Evolutionary conservation across 192 early-diverging fungal species (phyloP).

Genomic region (Podila minutissima): DNA sequence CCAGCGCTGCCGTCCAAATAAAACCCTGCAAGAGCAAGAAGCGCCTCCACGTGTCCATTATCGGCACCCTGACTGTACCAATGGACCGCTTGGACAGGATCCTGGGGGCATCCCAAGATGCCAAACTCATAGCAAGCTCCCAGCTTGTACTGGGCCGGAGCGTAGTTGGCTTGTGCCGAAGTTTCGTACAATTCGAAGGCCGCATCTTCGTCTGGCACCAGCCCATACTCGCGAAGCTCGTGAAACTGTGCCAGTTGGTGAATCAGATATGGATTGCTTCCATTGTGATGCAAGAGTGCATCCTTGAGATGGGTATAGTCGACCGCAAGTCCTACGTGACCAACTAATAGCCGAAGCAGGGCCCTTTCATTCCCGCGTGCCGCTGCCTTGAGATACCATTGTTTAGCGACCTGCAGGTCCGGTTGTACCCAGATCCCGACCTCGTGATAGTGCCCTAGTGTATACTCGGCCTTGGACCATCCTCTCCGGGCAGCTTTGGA

Average conservation of each 20-base stretch:
- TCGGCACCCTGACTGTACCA: constrained; percentile 86
- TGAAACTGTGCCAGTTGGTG: constrained; percentile 50
- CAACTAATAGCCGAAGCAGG: constrained; percentile 28
- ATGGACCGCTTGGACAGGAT: constrained; percentile 71
- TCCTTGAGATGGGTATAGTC: constrained; percentile 49
- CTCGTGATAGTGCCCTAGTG: constrained; percentile 45
- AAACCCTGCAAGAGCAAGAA: constrained; percentile 85
- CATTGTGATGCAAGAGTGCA: constrained; percentile 29
- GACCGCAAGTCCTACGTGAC: constrained; percentile 37
- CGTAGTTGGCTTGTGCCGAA: constrained; percentile 71
- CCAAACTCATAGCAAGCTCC: constrained; percentile 85
- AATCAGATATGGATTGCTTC: constrained; percentile 33
- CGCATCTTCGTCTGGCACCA: constrained; percentile 43
- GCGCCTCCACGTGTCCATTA: constrained; percentile 79
- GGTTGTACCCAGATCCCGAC: constrained; percentile 42
- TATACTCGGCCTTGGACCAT: constrained; percentile 51
- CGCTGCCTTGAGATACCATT: constrained; percentile 48
- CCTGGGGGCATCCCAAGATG: constrained; percentile 68
- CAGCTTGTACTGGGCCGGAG: constrained; percentile 78
- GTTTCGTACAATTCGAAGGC: constrained; percentile 40
- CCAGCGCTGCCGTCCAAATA: constrained; percentile 74
- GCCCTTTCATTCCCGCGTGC: constrained; percentile 42
- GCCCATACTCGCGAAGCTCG: constrained; percentile 36
- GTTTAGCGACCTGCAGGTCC: constrained; percentile 29
- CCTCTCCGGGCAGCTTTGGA: constrained; percentile 36